These are phyloP conservation scores for Knoxdaviesia proteae DNA, from an alignment of 2,329 filamentous ascomycete species.

Conservation along the genomic window DNA sequence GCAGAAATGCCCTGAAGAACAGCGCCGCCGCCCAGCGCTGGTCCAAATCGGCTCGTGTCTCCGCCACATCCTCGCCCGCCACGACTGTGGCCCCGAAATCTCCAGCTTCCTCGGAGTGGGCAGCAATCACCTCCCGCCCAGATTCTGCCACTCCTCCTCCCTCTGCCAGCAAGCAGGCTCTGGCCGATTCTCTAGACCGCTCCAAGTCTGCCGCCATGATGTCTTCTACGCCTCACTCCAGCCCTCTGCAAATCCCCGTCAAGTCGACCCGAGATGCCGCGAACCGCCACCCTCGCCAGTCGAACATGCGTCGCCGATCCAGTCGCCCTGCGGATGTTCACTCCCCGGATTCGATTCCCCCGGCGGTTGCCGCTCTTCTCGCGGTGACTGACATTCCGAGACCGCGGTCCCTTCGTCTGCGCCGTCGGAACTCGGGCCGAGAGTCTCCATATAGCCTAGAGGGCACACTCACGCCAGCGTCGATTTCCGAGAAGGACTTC, in stretches of 20 bases:
- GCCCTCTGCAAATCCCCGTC: conserved; percentile 33
- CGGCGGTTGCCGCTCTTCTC: conserved; percentile 38
- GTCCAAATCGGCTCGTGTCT: too few species aligned
- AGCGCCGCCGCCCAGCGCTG: too few species aligned
- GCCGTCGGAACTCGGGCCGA: too few species aligned
- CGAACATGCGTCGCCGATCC: conserved; percentile 13
- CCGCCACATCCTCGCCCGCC: too few species aligned
- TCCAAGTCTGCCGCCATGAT: neutral
- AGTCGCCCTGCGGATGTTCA: conserved; percentile 20
- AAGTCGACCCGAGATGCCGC: conserved; percentile 17
- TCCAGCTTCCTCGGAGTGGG: too few species aligned
- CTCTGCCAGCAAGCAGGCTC: too few species aligned
- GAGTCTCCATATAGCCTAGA: too few species aligned
- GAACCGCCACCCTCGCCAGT: neutral
- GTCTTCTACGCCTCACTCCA: conserved; percentile 6
- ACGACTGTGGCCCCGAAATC: too few species aligned
- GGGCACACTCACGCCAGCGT: conserved; percentile 22
- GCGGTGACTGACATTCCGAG: conserved; percentile 40
- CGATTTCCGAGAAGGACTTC: conserved; percentile 7
- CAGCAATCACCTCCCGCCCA: too few species aligned
- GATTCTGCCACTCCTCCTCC: too few species aligned
- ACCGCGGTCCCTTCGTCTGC: conserved; percentile 15
- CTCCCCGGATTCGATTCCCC: conserved; percentile 32
- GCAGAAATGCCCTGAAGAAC: too few species aligned
- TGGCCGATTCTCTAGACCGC: too few species aligned